phyloP scores from a whole-genome alignment of 148 eudicot genomes.

The Pharnaceum exiguum region DNA sequence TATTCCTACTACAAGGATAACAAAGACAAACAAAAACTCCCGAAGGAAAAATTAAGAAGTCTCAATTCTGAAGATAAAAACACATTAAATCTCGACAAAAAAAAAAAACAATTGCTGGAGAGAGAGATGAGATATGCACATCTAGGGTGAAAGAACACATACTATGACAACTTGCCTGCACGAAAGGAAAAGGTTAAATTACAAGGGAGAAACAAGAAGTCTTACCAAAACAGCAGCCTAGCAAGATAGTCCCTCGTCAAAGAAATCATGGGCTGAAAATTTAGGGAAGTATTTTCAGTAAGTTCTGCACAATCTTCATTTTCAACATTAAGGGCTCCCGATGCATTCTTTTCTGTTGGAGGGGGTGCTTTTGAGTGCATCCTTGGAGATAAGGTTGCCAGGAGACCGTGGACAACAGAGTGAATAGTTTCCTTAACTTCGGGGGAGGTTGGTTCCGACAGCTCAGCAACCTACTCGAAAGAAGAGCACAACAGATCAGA shows the following conservation, averaged over 20 bases:
- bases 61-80: too few relatives aligned
- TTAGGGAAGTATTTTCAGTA: slow-evolving; percentile 80
- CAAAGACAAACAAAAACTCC: too few relatives aligned
- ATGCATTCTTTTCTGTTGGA: slow-evolving; percentile 47
- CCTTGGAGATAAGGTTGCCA: slow-evolving; percentile 91
- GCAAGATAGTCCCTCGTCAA: slow-evolving; percentile 90
- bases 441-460: slow-evolving; percentile 84
- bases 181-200: too few relatives aligned
- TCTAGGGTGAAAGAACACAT: too few relatives aligned
- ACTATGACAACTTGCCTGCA: too few relatives aligned
- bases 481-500: slow-evolving; percentile 2
- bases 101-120: too few relatives aligned
- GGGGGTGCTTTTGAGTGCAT: slow-evolving; percentile 89
- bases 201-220: not conserved
- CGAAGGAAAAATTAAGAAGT: not conserved
- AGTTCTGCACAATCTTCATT: slow-evolving; percentile 67
- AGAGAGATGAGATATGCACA: too few relatives aligned
- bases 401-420: slow-evolving; percentile 90
- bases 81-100: too few relatives aligned
- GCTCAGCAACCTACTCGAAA: slow-evolving; percentile 73
- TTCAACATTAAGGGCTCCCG: slow-evolving; percentile 45
- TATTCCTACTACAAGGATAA: too few relatives aligned
- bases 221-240: slow-evolving; percentile 86
- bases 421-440: slow-evolving; percentile 73
- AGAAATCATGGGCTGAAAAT: slow-evolving; percentile 79